phyloP scores from a whole-genome alignment of 257 asterid species.

The Fraxinus quadrangulata region DNA sequence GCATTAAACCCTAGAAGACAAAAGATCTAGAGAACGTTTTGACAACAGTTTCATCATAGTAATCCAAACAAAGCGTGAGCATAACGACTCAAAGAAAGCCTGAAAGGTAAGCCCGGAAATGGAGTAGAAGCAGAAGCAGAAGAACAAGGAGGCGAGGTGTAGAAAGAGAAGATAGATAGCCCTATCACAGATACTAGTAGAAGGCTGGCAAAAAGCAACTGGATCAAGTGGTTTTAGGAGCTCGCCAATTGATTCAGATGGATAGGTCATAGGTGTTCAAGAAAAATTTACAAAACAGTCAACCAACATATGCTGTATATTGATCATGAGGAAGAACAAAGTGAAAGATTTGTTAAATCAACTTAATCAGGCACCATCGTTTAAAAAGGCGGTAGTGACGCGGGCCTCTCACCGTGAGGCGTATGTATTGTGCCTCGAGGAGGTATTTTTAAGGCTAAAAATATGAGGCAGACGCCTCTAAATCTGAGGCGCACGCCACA shows the following conservation, averaged over 20 bases:
- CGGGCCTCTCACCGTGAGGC: no score
- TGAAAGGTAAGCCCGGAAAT: background rate
- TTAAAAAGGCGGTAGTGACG: no score
- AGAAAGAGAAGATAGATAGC: no score
- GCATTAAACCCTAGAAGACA: background rate
- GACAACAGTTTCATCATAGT: background rate
- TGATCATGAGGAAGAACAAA: background rate
- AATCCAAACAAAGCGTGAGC: background rate
- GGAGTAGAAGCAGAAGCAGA: background rate
- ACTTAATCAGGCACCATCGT: background rate
- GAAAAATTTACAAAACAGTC: background rate
- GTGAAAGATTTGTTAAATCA: background rate
- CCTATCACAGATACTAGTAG: background rate
- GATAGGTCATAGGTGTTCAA: background rate
- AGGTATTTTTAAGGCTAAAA: no score
- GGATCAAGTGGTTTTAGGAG: background rate
- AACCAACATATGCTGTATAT: background rate
- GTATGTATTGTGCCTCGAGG: no score
- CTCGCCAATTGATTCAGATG: background rate
- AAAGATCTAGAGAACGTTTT: background rate
- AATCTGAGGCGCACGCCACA: no score
- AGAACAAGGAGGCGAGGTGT: no score
- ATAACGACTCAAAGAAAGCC: background rate
- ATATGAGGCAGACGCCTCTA: no score
- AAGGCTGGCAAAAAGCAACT: background rate